Evolutionary conservation across 352 stramenopile species (phyloP), one percentile per base, ranked within the genome.

Genomic region (Pythium aphanidermatum): DNA sequence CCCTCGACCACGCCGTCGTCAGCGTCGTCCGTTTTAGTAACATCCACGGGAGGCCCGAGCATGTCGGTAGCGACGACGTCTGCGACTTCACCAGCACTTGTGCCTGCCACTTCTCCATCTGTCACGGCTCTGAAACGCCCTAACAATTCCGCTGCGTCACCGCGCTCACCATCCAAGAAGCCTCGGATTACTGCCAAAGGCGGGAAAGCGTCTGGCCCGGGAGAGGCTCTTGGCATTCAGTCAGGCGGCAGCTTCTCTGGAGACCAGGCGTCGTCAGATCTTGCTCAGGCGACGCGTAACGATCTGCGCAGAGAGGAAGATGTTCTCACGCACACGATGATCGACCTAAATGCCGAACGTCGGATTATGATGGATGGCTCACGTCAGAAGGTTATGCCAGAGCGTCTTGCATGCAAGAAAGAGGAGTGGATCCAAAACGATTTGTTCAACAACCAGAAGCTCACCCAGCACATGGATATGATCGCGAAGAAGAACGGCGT

Each of bases 271-370:
- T 31, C 34, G n/a, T 58, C 31, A 39, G 81, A 88, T 51, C 52
- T 92, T 4, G 58, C 63, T 27, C 73, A 81, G 42, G 77, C 76
- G 6, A 83, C 61, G 11, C 68, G 81, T 12, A 70, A 63, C 5
- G 82, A 94, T 40, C 79, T 94, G 33, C 77, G 79, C 19, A 81
- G 70, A 48, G 82, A 94, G 54, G 82, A 82, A 5, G 82, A 94
- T 51, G 82, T 92, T 20, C 55, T 94, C 28, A 94, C 75, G 4
- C 82, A 94, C 54, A 94, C 82, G 20, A 70, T 57, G 14, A 88
- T 94, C 40, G 82, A 94, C 34, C 34, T 91, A 28, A 55, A 63
- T n/a, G 60, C 57, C 10, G 82, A 94, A 57, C 75, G 81, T 1
- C 70, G 77, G 11, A 73, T 73, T 20, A 94, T 94, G 82, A 81